These are phyloP conservation scores for Geranomyces michiganensis DNA, from an alignment of 192 early-diverging fungal genomes.

Conservation along the genomic window DNA sequence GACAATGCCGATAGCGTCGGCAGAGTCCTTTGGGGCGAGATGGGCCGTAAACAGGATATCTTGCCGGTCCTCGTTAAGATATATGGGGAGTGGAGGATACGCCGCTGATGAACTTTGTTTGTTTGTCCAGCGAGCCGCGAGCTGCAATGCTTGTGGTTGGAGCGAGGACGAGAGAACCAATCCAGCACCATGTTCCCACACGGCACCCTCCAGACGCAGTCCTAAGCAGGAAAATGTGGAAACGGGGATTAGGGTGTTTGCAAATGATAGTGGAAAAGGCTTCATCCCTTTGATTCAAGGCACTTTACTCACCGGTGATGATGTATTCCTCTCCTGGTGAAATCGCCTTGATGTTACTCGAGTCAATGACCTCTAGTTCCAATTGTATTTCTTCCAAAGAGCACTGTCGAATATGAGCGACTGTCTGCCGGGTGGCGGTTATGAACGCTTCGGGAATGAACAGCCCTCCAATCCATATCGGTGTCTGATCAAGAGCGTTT, in stretches of 20 bases:
- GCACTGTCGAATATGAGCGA: constrained; percentile 71
- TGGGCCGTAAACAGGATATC: constrained; percentile 53
- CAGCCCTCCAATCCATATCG: constrained; percentile 84
- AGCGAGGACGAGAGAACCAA: constrained; percentile 36
- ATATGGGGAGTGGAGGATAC: constrained; percentile 45
- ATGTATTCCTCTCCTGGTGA: background rate
- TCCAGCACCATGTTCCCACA: constrained; percentile 23
- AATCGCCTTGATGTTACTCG: background rate
- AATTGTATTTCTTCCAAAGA: constrained; percentile 83
- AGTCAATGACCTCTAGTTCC: constrained; percentile 20
- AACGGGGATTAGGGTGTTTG: background rate
- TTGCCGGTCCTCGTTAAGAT: constrained; percentile 56
- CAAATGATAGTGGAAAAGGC: no score
- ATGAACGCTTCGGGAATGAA: constrained; percentile 89
- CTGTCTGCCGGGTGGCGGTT: constrained; percentile 86
- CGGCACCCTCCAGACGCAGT: constrained; percentile 47
- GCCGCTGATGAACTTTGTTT: background rate
- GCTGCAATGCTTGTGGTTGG: constrained; percentile 20
- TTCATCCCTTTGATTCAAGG: no score
- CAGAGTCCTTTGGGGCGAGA: constrained; percentile 25
- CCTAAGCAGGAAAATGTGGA: constrained; percentile 21
- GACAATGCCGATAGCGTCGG: constrained; percentile 33
- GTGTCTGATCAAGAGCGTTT: background rate
- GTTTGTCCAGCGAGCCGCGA: constrained; percentile 37
- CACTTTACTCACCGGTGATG: constrained; percentile 32